Conservation (phyloP, 108 stramenopile species). For the Nitzschia palea region DNA sequence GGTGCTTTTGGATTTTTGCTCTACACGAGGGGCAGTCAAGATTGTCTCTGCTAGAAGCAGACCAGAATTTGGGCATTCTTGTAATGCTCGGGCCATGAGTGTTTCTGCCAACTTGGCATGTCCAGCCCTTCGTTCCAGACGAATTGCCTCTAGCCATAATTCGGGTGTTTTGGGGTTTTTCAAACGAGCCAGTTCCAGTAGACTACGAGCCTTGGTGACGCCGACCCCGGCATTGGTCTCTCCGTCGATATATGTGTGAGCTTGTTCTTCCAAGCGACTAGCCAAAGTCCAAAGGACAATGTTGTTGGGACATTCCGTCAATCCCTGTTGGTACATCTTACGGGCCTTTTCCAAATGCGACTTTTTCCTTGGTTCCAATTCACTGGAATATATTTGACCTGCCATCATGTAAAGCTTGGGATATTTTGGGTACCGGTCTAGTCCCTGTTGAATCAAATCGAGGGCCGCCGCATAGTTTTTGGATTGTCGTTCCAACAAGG, state of each 20-base stretch:
- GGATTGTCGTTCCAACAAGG: constrained; percentile 84
- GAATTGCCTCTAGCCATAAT: constrained; percentile 92
- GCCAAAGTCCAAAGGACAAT: constrained; percentile 89
- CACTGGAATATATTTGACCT: constrained; percentile 88
- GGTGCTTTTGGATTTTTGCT: constrained; percentile 86
- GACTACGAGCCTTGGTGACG: constrained; percentile 89
- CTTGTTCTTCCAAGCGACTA: constrained; percentile 84
- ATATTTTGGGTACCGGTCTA: constrained; percentile 70
- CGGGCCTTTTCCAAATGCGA: constrained; percentile 68
- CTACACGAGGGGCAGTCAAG: constrained; percentile 77
- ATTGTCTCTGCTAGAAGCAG: constrained; percentile 91
- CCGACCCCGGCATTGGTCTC: constrained; percentile 25
- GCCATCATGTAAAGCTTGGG: constrained; percentile 96
- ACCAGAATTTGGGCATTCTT: constrained; percentile 93
- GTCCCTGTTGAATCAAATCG: constrained; percentile 79
- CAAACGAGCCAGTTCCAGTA: constrained; percentile 92
- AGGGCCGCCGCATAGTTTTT: constrained; percentile 48
- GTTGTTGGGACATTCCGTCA: constrained; percentile 76
- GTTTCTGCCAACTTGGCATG: constrained; percentile 85
- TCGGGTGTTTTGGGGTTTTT: constrained; percentile 76
- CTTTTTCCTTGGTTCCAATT: constrained; percentile 54
- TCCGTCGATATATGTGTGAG: constrained; percentile 22
- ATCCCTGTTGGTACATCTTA: constrained; percentile 75
- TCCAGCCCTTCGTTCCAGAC: constrained; percentile 87
- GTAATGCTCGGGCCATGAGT: constrained; percentile 93